Evolutionary conservation across 1,284 basidiomycete genomes (phyloP).

Genomic region (Volvariella volvacea): DNA sequence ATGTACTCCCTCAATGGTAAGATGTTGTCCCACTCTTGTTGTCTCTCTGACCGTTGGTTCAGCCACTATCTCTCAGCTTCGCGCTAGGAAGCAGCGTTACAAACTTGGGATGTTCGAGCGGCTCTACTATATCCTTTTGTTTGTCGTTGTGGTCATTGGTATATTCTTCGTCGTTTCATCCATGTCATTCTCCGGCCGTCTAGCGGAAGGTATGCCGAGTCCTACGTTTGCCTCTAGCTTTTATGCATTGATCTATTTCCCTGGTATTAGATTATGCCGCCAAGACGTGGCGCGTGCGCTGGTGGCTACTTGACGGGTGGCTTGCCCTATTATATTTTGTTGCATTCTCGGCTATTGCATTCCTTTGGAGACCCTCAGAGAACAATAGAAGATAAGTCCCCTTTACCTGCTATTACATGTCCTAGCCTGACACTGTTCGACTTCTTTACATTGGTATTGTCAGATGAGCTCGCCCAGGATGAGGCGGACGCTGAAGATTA

Average conservation of each 20-base stretch:
- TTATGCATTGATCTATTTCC: conserved; percentile 3
- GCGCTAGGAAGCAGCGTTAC: conserved; percentile 78
- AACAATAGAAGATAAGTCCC: conserved; percentile 83
- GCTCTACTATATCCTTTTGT: conserved; percentile 84
- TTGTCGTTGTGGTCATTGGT: conserved; percentile 77
- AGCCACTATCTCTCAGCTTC: conserved; percentile 84
- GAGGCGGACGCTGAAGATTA: conserved; percentile 92
- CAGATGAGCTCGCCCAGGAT: conserved; percentile 80
- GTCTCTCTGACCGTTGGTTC: conserved; percentile 8
- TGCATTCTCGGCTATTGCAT: conserved; percentile 80
- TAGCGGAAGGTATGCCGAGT: conserved; percentile 67
- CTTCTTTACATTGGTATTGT: conserved; percentile 67
- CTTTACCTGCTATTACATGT: conserved; percentile 5
- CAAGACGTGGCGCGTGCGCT: conserved; percentile 88
- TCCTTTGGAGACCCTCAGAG: conserved; percentile 89
- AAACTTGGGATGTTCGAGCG: conserved; percentile 84
- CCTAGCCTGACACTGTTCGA: conserved; percentile 18
- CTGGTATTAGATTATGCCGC: conserved; percentile 84
- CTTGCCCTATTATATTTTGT: conserved; percentile 79
- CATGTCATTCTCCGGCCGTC: conserved; percentile 83
- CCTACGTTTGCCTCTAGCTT: neutral
- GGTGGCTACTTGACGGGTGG: conserved; percentile 98
- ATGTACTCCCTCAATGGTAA: conserved; percentile 82
- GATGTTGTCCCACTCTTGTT: conserved; percentile 10
- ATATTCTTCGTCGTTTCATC: conserved; percentile 93